Evolutionary conservation across 805 yeast species (phyloP).

Genomic region (Yamadazyma akitaensis): DNA sequence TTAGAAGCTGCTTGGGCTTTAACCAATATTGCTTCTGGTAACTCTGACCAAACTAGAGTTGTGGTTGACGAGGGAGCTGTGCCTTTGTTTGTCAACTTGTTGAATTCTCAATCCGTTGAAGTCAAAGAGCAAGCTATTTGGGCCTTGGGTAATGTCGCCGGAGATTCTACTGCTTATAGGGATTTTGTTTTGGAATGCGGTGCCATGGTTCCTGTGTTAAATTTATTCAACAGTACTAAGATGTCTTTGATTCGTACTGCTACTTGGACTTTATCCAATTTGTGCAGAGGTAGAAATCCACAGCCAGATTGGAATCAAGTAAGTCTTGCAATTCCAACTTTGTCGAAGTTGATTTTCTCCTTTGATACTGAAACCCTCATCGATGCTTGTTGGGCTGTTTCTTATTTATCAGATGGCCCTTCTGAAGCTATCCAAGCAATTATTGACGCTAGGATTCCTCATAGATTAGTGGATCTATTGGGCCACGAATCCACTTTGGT

Average conservation of each 20-base stretch:
- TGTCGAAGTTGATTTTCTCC: slow-evolving; percentile 86
- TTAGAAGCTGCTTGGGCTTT: slow-evolving; percentile 99
- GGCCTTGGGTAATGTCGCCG: slow-evolving; percentile 99
- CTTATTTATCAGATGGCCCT: slow-evolving; percentile 91
- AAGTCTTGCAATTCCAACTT: slow-evolving; percentile 82
- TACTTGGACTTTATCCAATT: slow-evolving; percentile 94
- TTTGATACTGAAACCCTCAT: slow-evolving; percentile 90
- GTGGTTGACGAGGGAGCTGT: slow-evolving; percentile 95
- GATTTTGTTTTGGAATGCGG: slow-evolving; percentile 82
- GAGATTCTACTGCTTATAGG: slow-evolving; percentile 88
- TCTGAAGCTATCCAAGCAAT: slow-evolving; percentile 94
- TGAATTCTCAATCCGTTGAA: slow-evolving; percentile 78
- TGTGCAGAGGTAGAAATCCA: slow-evolving; percentile 95
- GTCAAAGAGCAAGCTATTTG: slow-evolving; percentile 98
- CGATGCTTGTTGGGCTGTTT: slow-evolving; percentile 99
- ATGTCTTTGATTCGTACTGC: slow-evolving; percentile 94
- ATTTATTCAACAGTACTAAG: slow-evolving; percentile 73
- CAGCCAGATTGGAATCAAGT: slow-evolving; percentile 94
- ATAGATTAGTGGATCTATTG: slow-evolving; percentile 86
- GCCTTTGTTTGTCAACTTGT: slow-evolving; percentile 80
- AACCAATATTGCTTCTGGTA: slow-evolving; percentile 95
- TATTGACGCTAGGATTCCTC: slow-evolving; percentile 92
- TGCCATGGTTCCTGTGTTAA: slow-evolving; percentile 86
- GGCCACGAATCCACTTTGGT: slow-evolving; percentile 80
- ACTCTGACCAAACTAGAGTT: slow-evolving; percentile 80